phyloP scores from a whole-genome alignment of 2,329 filamentous ascomycete genomes.

The Trichoderma guizhouense region DNA sequence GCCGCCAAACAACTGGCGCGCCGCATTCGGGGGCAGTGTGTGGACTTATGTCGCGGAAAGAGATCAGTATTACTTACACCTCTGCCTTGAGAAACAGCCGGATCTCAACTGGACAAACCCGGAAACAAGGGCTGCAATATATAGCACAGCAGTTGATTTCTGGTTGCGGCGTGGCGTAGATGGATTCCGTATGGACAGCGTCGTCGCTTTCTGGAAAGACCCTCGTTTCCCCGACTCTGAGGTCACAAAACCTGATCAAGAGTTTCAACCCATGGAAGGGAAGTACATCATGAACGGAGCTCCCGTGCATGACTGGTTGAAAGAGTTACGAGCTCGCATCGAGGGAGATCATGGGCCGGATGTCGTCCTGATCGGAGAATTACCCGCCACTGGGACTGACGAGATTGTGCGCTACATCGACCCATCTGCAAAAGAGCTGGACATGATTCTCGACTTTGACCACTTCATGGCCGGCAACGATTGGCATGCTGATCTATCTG shows the following conservation, averaged over 20 bases:
- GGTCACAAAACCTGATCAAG: not conserved
- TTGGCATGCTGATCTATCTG: not conserved
- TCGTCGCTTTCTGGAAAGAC: slow-evolving; percentile 26
- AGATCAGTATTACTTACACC: slow-evolving; percentile 49
- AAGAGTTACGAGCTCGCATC: not conserved
- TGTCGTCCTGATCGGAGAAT: not conserved
- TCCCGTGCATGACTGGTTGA: not conserved
- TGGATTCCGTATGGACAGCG: slow-evolving; percentile 57
- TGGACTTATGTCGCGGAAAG: slow-evolving; percentile 38
- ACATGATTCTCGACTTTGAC: slow-evolving; percentile 27
- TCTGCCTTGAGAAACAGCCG: slow-evolving; percentile 61
- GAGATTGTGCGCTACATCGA: not conserved
- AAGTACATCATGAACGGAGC: not conserved
- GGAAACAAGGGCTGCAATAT: slow-evolving; percentile 55
- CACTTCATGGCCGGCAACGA: not conserved
- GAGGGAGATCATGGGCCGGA: not conserved
- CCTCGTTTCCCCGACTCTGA: not conserved
- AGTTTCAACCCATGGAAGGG: not conserved
- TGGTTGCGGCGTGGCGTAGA: slow-evolving; percentile 62
- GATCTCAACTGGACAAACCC: slow-evolving; percentile 67
- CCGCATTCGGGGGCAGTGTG: slow-evolving; percentile 37
- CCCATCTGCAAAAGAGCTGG: not conserved
- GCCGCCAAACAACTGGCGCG: slow-evolving; percentile 45
- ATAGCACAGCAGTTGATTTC: slow-evolving; percentile 53
- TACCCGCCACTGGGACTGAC: not conserved